Evolutionary conservation across 768 basidiomycete species (phyloP), one percentile per base, ranked within the genome.

Genomic region (Pleurotus pulmonarius): DNA sequence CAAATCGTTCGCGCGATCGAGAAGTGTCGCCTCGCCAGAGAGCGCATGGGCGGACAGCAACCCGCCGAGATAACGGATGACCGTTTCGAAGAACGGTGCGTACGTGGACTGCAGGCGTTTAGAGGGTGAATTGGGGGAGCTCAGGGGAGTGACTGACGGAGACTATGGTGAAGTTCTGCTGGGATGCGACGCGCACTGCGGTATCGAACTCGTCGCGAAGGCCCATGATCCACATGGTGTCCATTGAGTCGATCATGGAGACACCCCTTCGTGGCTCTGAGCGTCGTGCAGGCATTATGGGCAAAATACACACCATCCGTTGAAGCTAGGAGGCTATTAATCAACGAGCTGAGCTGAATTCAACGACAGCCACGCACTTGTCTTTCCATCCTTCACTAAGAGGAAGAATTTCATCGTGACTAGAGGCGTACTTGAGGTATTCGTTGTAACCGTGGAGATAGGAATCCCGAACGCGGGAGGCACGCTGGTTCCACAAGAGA

Each of bases 31-130:
- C 54, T 94, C 81, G 13, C 75, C 73, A 0, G 89, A 85, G 1
- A 97, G 74, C 3, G 93, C 86, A 63, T 94, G 88, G 0, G 90
- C 92, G 1, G 89, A 89, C 4, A 95, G 78, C 1, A 95, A 74
- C 4, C 94, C 95, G 2, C 94, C 94, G 1, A 98, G 82, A 63
- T 95, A 90, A 26, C 94, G 83, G 58, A 97, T 97, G 39, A 89
- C 83, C 0, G 92, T 95, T 73, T 95, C 90, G 58, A 91, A 92
- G 67, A 85, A 89, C 1, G 86, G 85, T 0, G 66, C 73, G 60
- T 67, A 69, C 60, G 68, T 62, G 55, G 45, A 47, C 73, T 70
- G 37, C 29, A 2, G 3, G 0, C 18, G 46, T 41, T 20, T 25
- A 60, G 44, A 13, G 38, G 39, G 53, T 34, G 16, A 8, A 11